phyloP scores from a whole-genome alignment of 2,329 filamentous ascomycete species.

The Alternaria sp. region DNA sequence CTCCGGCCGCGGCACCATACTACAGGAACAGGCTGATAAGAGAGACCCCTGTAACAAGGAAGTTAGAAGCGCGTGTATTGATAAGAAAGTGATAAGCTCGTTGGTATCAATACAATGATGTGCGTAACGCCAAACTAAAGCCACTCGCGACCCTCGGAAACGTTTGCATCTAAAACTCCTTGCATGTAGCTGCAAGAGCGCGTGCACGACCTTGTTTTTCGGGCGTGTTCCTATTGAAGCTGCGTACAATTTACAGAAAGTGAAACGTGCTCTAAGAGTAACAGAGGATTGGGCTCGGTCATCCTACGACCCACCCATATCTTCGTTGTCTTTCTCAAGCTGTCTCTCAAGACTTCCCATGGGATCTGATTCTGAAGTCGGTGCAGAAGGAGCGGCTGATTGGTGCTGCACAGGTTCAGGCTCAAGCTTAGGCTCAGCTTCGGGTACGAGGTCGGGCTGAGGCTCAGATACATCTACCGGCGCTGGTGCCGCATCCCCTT shows the following conservation, averaged over 20 bases:
- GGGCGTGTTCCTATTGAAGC: background rate
- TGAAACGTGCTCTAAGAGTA: background rate
- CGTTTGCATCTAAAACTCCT: background rate
- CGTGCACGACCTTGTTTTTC: background rate
- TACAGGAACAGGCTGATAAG: background rate
- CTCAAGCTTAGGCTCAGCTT: background rate
- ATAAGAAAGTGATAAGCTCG: background rate
- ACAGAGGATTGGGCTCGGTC: conserved; percentile 3
- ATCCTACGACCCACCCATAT: conserved; percentile 26
- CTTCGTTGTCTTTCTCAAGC: conserved; percentile 47
- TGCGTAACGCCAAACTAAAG: conserved; percentile 10
- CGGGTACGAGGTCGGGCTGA: conserved; percentile 2
- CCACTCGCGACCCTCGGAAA: background rate
- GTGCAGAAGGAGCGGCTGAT: conserved; percentile 24
- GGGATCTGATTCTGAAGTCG: conserved; percentile 54
- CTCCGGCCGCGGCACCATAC: background rate
- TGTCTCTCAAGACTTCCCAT: conserved; percentile 60
- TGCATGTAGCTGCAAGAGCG: background rate
- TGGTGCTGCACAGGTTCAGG: conserved; percentile 14
- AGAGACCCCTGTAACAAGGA: background rate
- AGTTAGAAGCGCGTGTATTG: background rate
- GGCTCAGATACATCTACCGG: conserved; percentile 6
- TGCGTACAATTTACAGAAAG: conserved; percentile 1
- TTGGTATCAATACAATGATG: conserved; percentile 19
- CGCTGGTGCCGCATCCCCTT: conserved; percentile 12